Evolutionary conservation across 345 rosid genomes (phyloP).

Genomic region (Theobroma cacao): DNA sequence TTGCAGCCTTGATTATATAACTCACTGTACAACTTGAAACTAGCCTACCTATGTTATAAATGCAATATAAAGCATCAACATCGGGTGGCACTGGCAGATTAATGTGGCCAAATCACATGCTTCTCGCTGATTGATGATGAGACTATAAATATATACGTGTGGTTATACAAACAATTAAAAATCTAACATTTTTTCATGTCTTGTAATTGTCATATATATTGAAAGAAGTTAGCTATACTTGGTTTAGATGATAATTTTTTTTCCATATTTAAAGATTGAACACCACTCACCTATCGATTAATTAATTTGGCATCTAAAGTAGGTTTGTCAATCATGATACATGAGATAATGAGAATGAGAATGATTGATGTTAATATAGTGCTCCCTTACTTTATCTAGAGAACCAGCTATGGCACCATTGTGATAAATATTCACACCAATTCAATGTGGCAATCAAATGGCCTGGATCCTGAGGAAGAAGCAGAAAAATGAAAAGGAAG

Average conservation of each 20-base stretch:
- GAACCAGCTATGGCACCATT: neutral
- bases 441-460: neutral
- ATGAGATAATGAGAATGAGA: no score
- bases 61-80: neutral
- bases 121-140: conserved; percentile 1
- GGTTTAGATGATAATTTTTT: neutral
- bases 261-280: neutral
- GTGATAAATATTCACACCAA: neutral
- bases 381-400: no score
- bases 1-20: neutral
- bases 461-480: no score
- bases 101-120: neutral
- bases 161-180: no score
- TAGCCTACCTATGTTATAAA: neutral
- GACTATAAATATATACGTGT: neutral
- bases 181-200: neutral
- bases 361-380: no score
- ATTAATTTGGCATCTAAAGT: no score
- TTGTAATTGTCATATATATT: neutral
- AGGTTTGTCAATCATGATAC: no score
- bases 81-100: neutral
- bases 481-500: neutral
- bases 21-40: neutral
- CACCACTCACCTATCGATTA: neutral
- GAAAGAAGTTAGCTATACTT: neutral